Evolutionary conservation across 2,329 filamentous ascomycete species (phyloP).

Genomic region (Leptographium procerum): DNA sequence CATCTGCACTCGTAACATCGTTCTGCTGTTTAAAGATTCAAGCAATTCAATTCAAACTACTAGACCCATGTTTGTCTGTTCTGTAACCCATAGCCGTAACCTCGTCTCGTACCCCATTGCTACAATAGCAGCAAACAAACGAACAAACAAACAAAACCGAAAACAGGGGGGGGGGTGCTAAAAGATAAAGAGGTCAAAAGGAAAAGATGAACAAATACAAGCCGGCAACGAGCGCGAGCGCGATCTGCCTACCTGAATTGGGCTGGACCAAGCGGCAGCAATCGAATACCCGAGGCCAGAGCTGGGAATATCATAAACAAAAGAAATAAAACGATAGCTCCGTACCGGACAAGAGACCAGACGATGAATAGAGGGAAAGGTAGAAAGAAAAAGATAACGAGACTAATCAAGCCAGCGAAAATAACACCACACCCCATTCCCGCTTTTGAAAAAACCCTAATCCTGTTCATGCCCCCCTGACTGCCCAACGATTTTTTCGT

Average conservation of each 20-base stretch:
- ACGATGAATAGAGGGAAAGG: background rate
- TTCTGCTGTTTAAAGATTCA: background rate
- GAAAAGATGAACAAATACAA: constrained; percentile 7
- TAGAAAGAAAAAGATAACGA: background rate
- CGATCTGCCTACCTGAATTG: background rate
- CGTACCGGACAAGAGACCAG: background rate
- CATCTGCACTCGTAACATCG: background rate
- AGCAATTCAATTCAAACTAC: constrained; percentile 9
- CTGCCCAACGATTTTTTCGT: background rate
- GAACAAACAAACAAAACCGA: background rate
- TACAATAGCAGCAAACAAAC: constrained; percentile 9
- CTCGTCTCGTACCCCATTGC: constrained; percentile 13
- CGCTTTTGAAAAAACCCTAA: background rate
- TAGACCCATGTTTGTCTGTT: constrained; percentile 7
- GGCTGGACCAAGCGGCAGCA: background rate
- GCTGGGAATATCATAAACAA: background rate
- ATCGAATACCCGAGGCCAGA: background rate
- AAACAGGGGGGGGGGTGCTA: background rate
- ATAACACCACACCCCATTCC: background rate
- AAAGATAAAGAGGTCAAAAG: background rate
- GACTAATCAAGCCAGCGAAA: background rate
- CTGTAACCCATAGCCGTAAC: constrained; percentile 13
- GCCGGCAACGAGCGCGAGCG: background rate
- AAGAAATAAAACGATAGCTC: background rate
- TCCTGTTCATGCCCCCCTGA: background rate